Base-by-base conservation (phyloP, 2,329 filamentous ascomycete genomes). In the Fusarium caatingaense region DNA sequence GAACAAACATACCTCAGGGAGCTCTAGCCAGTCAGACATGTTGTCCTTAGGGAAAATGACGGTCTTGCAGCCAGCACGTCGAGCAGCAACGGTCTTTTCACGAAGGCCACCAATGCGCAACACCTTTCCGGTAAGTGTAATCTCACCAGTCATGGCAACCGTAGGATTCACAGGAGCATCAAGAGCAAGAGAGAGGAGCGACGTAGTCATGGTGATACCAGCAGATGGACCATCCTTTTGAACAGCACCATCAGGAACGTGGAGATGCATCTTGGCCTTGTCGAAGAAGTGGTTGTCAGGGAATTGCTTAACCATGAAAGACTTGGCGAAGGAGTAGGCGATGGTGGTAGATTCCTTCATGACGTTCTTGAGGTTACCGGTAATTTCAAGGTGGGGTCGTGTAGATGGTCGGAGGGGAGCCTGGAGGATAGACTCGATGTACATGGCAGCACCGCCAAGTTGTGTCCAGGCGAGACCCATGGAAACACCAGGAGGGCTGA, bases 391-490 rank as follows among this genome's bases (percentile, higher is more conserved):
- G 20, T 92, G 89, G 9, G 95, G 92, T 20, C 91, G 87, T 27
- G 93, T 95, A 61, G 87, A 87, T 28, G 90, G 86, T 13, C 89
- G 89, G 49, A 98, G 87, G 1, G 92, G 89, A 64, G 90, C 92
- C 78, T 99, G 94, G 54, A 99, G 84, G 68, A 99, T 98, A 2
- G 94, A 97, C 82, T 99, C 96, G 61, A 99, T 93, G 80, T 99
- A 99, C 79, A 99, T 90, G 54, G 96, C 96, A 7, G 96, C 93
- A 64, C 96, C 96, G 66, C 96, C 96, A 88, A 99, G 93, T 77
- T 94, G 93, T 10, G 97, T 99, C 96, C 96, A 99, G 10, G 96
- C 96, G 55, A 99, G 88, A 71, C 96, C 96, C 96, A 99, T 98
- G 23, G 94, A 93, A 18, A 99, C 96, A 80, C 96, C 96, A 3